phyloP scores from a whole-genome alignment of 2,329 filamentous ascomycete genomes.

The Trichoderma koningii region DNA sequence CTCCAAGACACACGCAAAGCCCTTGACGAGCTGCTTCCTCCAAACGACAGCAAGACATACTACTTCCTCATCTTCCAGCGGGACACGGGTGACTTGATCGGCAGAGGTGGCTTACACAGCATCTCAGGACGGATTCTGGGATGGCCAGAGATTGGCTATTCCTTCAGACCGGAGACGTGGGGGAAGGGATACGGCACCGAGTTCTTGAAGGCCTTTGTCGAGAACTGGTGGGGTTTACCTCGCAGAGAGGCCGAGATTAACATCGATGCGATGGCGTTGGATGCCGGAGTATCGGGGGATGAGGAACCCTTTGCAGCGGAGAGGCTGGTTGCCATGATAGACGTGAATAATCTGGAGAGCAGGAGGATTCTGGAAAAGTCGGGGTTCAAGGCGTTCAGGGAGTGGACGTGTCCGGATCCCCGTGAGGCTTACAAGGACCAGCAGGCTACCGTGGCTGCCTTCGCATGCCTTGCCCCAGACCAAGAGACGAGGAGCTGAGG shows the following conservation, averaged over 20 bases:
- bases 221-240: slow-evolving; percentile 47
- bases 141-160: slow-evolving; percentile 59
- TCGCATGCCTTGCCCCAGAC: background rate
- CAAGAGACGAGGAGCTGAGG: background rate
- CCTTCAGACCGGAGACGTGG: slow-evolving; percentile 51
- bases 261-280: slow-evolving; percentile 41
- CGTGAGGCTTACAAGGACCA: background rate
- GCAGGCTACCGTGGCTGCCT: background rate
- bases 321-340: background rate
- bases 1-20: slow-evolving; percentile 4
- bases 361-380: slow-evolving; percentile 9
- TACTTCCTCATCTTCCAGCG: slow-evolving; percentile 12
- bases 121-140: slow-evolving; percentile 34
- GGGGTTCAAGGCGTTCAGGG: background rate
- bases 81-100: slow-evolving; percentile 10
- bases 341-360: background rate
- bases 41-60: slow-evolving; percentile 5
- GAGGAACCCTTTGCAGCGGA: background rate
- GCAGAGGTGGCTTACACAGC: slow-evolving; percentile 16
- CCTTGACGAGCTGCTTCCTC: slow-evolving; percentile 1
- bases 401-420: background rate
- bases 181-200: slow-evolving; percentile 54
- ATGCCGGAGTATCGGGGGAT: background rate
- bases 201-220: slow-evolving; percentile 48
- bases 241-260: slow-evolving; percentile 42